These are phyloP conservation scores for Arachnomyces sp. DNA, from an alignment of 2,329 filamentous ascomycete species.

Conservation along the genomic window DNA sequence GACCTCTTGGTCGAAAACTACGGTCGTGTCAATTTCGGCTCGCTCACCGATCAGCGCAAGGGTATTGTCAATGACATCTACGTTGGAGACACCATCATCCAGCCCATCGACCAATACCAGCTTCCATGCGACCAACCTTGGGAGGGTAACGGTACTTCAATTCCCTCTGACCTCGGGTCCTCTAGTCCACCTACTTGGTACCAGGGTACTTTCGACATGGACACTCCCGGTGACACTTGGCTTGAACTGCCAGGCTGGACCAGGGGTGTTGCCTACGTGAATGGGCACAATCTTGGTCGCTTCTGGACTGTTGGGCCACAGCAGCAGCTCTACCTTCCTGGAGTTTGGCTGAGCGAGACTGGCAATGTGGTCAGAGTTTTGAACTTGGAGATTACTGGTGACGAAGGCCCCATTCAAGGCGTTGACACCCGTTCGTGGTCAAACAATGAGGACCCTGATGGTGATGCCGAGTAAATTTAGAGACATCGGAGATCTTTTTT, in stretches of 20 bases:
- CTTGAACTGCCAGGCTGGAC: slow-evolving; percentile 33
- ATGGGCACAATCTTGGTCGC: slow-evolving; percentile 39
- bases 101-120: slow-evolving; percentile 35
- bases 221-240: slow-evolving; percentile 29
- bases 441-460: no score
- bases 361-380: slow-evolving; percentile 38
- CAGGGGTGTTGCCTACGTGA: slow-evolving; percentile 43
- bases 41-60: slow-evolving; percentile 40
- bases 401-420: no score
- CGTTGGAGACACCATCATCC: slow-evolving; percentile 26
- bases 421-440: no score
- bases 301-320: slow-evolving; percentile 44
- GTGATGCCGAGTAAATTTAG: no score
- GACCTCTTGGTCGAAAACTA: slow-evolving; percentile 45
- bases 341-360: slow-evolving; percentile 29
- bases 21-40: slow-evolving; percentile 43
- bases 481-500: no score
- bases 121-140: slow-evolving; percentile 23
- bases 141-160: slow-evolving; percentile 7
- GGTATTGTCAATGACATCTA: slow-evolving; percentile 39
- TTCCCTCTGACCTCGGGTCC: slow-evolving; percentile 23
- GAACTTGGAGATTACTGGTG: no score
- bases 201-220: no score
- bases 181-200: slow-evolving; percentile 27
- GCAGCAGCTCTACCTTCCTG: slow-evolving; percentile 41